Evolutionary conservation across 805 yeast genomes (phyloP), one percentile per base, ranked within the genome.

Genomic region (Myxozyma kluyveri): DNA sequence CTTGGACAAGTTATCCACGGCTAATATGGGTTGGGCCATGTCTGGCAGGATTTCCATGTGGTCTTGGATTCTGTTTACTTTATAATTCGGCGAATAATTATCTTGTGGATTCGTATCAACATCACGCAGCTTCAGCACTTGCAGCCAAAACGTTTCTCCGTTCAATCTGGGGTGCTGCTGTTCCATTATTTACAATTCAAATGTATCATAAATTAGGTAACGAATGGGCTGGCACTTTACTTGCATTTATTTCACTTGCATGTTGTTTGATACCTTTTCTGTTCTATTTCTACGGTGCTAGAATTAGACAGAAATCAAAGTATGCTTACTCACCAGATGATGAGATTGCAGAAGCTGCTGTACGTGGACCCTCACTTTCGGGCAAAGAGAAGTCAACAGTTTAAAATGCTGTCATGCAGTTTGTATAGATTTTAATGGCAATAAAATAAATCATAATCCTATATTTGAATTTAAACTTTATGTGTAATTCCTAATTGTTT

Each of bases 61-160:
- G 78, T 10, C 50, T 72, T 22, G 79, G 77, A 1, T 75, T 78
- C 52, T 70, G 75, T 35, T 53, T 74, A 32, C 64, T 75, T 26
- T 72, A 81, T 69, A 82, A 82, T 64, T 80, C 85, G 3, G 86
- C 84, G 12, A 81, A 82, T 68, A 82, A 82, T 67, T 69, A 68
- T 71, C 54, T 69, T 67, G 55, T 76, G 71, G 53, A 72, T 72
- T 42, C 70, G 63, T 65, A 74, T 61, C 70, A 77, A 59, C 68
- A 73, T 18, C 70, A 59, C 32, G 84, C 87, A 29, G 95, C 95
- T 0, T 81, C 88, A 12, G 88, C 90, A 1, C 67, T 88, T 51
- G 95, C 95, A 33, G 95, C 95, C 7, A 88, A 87, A 69, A 86
- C 83, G 1, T 72, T 79, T 50, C 69, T 79, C 18, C 72, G 85